These are phyloP conservation scores for Thymus mandschuricus DNA, from an alignment of 257 asterid species.

Conservation along the genomic window DNA sequence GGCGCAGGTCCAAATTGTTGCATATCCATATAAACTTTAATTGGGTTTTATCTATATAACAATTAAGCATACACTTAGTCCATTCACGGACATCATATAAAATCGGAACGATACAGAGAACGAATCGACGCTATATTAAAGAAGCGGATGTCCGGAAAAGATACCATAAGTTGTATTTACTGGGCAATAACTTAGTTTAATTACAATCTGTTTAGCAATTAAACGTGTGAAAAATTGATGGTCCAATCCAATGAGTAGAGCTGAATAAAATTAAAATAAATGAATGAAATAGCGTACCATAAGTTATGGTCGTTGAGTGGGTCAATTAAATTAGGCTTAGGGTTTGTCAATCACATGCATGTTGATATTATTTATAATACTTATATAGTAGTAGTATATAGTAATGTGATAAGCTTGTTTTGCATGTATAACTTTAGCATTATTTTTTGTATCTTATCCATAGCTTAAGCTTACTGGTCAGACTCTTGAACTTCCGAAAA, in stretches of 20 bases:
- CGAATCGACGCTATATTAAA: background rate
- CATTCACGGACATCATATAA: no score
- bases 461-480: background rate
- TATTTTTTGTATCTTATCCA: background rate
- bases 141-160: background rate
- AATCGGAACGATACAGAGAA: no score
- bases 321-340: conserved; percentile 3
- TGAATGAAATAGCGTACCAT: no score
- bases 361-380: background rate
- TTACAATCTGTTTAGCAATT: background rate
- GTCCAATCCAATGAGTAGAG: conserved; percentile 6
- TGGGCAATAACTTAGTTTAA: background rate
- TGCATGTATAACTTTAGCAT: background rate
- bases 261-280: background rate
- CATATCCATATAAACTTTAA: no score
- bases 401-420: background rate
- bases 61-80: no score
- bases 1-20: no score
- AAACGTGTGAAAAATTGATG: background rate
- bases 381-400: background rate
- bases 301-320: background rate
- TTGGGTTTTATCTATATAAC: no score
- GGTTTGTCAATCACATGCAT: background rate
- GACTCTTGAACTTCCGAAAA: background rate
- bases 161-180: background rate